Evolutionary conservation across 2,329 filamentous ascomycete species (phyloP), one percentile per base, ranked within the genome.

Genomic region (Cordyceps tenuipes): DNA sequence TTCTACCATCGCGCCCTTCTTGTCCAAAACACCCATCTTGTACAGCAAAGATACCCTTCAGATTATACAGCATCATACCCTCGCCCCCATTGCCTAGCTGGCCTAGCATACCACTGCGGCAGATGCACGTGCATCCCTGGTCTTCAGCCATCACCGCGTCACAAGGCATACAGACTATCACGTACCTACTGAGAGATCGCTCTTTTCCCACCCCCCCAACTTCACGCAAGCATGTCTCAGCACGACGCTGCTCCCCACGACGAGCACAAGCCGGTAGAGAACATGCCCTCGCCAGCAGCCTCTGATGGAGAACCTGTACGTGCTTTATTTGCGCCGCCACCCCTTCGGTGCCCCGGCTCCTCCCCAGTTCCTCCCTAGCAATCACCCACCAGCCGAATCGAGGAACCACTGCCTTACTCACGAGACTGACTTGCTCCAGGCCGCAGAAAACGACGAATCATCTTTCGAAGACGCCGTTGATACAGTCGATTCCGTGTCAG

Each of bases 391-490:
- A 17, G 23, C 23, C 47, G 43, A 46, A 5, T 3, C 41, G n/a
- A 46, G 17, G 43, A 17, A 21, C 34, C 21, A 31, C 21, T 50
- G 46, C 43, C 39, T 21, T 9, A 23, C 21, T 65, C 61, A 67
- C 65, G 53, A 62, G 31, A 44, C 60, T 34, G 26, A 54, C 61
- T 29, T 60, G 54, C 29, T 46, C n/a, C 44, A 75, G 72, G 61
- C 62, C 44, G 64, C 65, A 41, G 73, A 73, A 34, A 61, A 59
- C 15, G 62, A 69, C 36, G 73, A 75, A 46, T 66, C 82, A 46
- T 66, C 82, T 17, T 96, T 95, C 69, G 90, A 96, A 75, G 91
- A 96, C 78, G 91, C 90, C 59, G 77, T 84, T 66, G 88, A 90
- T 72, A 48, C 44, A 31, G 50, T 84, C 66, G 88, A 90, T 72